Conservation (phyloP, 2,329 filamentous ascomycete genomes). For the Sarocladium kiliense region DNA sequence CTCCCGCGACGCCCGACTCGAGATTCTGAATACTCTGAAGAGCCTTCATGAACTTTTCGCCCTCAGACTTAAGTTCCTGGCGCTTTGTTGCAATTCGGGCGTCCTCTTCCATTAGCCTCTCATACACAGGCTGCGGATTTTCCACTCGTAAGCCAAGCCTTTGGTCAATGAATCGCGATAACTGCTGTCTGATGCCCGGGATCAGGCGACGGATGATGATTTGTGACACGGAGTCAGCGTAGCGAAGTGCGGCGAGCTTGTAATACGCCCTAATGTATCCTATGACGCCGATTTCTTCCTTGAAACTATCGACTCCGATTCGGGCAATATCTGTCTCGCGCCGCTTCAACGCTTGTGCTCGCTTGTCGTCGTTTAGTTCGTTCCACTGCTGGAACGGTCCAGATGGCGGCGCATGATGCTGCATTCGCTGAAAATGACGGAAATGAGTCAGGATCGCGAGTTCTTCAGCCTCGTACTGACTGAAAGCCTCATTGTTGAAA, state of each 20-base stretch:
- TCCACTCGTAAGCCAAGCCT: conserved; percentile 27
- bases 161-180: conserved; percentile 37
- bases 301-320: conserved; percentile 53
- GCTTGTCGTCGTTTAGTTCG: conserved; percentile 43
- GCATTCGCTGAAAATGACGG: conserved; percentile 45
- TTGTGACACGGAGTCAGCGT: conserved; percentile 51
- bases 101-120: conserved; percentile 45
- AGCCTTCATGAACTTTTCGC: conserved; percentile 41
- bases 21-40: conserved; percentile 40
- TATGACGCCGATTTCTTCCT: conserved; percentile 55
- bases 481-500: conserved; percentile 44
- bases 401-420: conserved; percentile 28
- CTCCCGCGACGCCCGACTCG: conserved; percentile 26
- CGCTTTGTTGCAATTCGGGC: conserved; percentile 34
- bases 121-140: conserved; percentile 26
- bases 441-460: conserved; percentile 38
- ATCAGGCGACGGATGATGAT: conserved; percentile 45
- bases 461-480: conserved; percentile 41
- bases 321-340: conserved; percentile 37
- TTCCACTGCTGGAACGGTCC: conserved; percentile 29
- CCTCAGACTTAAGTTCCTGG: conserved; percentile 36
- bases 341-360: conserved; percentile 34
- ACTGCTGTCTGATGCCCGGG: conserved; percentile 33
- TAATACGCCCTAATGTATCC: conserved; percentile 66
- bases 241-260: conserved; percentile 57